Base-by-base conservation (phyloP, 345 rosid genomes). In the Xanthoceras sorbifolium region DNA sequence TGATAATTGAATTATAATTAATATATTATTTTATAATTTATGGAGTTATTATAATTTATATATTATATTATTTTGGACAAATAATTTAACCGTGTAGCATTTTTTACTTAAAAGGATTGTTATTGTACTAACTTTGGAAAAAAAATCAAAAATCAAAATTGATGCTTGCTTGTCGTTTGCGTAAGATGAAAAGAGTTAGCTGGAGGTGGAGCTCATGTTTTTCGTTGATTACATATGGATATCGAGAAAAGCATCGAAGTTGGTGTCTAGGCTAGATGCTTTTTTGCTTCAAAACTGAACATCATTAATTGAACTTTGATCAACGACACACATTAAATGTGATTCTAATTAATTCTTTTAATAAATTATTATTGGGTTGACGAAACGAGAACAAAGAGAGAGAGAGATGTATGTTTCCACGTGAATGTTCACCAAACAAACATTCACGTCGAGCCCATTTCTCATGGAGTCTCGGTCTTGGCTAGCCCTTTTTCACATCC, bases 361-460 rank as follows among this genome's bases (percentile, higher is more conserved):
- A 50, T 50, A 50, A 48, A 48, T 5, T 55, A 57, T 72, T 57
- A 73, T 71, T 61, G 52, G 71, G 29, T 77, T 42, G 46, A 82
- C 64, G 60, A 29, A 72, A 50, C 62, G 23, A 22, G 26, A 63
- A 36, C 25, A 17, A 54, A 31, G 54, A 61, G 22, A 26, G 29
- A 75, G 25, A 57, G 32, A 50, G 10, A 29, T 44, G 57, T 75
- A 52, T 62, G 82, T 76, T 87, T 86, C 84, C 82, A 87, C 79
- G 90, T 88, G 90, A 83, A 90, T 88, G 86, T 85, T 79, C 81
- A 85, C 85, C 81, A 86, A 57, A 87, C 94, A 84, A 87, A 89
- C 94, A 91, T 91, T 89, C 93, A 87, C 82, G 87, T 84, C 72
- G 88, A 84, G 72, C 81, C 76, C 79, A 77, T 90, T 81, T 85